Base-by-base conservation (phyloP, 73 alveolate genomes). In the Paramecium sexaurelia region DNA sequence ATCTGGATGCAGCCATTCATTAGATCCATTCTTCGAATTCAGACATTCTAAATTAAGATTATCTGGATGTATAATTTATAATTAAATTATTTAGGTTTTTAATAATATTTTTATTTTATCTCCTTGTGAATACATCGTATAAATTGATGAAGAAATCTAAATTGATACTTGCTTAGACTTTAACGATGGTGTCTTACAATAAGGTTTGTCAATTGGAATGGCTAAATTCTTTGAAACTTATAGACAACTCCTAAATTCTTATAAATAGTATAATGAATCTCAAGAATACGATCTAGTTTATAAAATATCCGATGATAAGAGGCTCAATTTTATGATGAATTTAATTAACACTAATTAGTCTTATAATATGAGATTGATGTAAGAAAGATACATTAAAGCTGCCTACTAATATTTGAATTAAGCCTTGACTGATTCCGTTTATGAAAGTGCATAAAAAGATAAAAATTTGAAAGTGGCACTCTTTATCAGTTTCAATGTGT, bases 151-250 rank as follows among this genome's bases (percentile, higher is more conserved):
- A 6, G 17, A 26, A 61, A 61, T 73, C 6, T n/a, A 1, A 3
- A 33, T n/a, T 36, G 87, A 73, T 3, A 73, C 13, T 19, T 73
- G 87, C 37, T 33, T 36, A 73, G 17, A 15, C 32, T 73, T 73
- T 73, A 39, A 15, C 35, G 57, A 73, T 33, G 87, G 87, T n/a
- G 87, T 73, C 7, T 73, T 73, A 13, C 19, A 71, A 26, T 37
- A 86, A 86, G 93, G 93, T n/a, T 61, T 86, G 26, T 71, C 93
- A 6, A 75, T 86, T 7, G 93, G 87, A 35, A 37, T 86, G 85
- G 75, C 93, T 3, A 71, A 75, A 27, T 86, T 17, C 19, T 86
- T 86, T 39, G 93, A 86, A 39, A 86, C 43, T 86, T 32, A 17
- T 10, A 33, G 93, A 26, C 45, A 35, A 20, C 19, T 86, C 26